Base-by-base conservation (phyloP, 192 early-diverging fungal species). In the Linnemannia schmuckeri region DNA sequence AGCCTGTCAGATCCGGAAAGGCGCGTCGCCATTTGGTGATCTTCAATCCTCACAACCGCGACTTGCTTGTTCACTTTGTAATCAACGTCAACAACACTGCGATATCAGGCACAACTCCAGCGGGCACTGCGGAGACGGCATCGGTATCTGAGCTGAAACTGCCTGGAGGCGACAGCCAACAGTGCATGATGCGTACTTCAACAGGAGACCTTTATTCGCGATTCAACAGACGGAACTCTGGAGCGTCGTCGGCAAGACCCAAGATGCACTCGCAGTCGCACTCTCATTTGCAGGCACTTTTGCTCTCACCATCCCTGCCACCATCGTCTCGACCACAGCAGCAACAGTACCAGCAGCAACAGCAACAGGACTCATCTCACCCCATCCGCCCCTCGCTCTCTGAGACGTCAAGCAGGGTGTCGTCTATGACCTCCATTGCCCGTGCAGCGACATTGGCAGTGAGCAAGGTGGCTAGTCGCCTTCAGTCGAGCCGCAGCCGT, bases 51-150 rank as follows among this genome's bases (percentile, higher is more conserved):
- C 81, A 83, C 73, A 88, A 75, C 66, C 80, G 78, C 15, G 89
- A 88, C 42, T 49, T 83, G 22, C 72, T 90, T 24, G 77, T 90
- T 10, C 89, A 90, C 54, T 90, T 90, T 75, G 86, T 90, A 33
- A 81, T 87, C 33, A 71, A 81, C 30, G 49, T 81, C 30, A 87
- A 81, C 57, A 52, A 71, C 18, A 33, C 63, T 22, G 61, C 20
- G 42, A 9, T 68, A 33, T 2, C n/a, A 30, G 78, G 75, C 44
- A n/a, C 47, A 10, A 0, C 42, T 24, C 0, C 20, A 12, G 47
- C 5, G 24, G 55, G 27, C 17, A 40, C 46, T 38, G 46, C 7
- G 47, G 57, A 47, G 18, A 33, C 38, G 61, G 30, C 61, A 8
- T 73, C n/a, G 44, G n/a, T 15, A 30, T 17, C 41, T 5, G 44